A percentile compares a stretch with the other conserved stretches of the same genome.
These are phyloP conservation scores for Ceratocystis harringtonii DNA, from an alignment of 2,329 filamentous ascomycete genomes.

Conservation along the genomic window DNA sequence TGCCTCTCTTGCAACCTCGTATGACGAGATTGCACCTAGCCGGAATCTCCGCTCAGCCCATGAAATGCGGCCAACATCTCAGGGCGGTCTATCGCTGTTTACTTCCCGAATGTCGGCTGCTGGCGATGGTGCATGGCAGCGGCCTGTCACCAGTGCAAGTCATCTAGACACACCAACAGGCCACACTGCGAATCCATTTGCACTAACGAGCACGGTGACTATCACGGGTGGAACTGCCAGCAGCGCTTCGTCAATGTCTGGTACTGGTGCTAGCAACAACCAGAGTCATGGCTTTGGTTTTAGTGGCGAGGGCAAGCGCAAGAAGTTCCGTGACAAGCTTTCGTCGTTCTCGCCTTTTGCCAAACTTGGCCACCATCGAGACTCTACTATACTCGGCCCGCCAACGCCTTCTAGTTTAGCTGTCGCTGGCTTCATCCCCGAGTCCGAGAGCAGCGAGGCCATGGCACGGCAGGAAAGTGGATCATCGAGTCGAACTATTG, in stretches of 20 bases:
- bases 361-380: conserved; percentile 9
- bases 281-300: conserved; percentile 24
- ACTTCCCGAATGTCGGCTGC: conserved; percentile 14
- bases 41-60: conserved; percentile 15
- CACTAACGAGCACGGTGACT: conserved; percentile 17
- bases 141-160: conserved; percentile 25
- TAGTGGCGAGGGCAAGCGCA: conserved; percentile 18
- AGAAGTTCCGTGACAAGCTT: conserved; percentile 14
- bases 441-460: not conserved
- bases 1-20: not conserved
- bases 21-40: not conserved
- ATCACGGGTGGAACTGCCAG: conserved; percentile 21
- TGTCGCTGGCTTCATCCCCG: not conserved
- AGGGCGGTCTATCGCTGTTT: conserved; percentile 2
- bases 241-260: not conserved
- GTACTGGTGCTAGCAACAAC: not conserved
- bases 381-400: not conserved
- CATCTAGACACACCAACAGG: conserved; percentile 15
- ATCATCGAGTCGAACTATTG: conserved; percentile 1
- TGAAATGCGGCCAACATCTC: conserved; percentile 12
- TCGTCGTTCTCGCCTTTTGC: conserved; percentile 11
- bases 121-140: conserved; percentile 17
- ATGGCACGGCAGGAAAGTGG: conserved; percentile 4
- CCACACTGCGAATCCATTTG: conserved; percentile 8
- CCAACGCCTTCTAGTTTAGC: not conserved